Conservation (phyloP, 148 eudicot species). For the Silene conica region DNA sequence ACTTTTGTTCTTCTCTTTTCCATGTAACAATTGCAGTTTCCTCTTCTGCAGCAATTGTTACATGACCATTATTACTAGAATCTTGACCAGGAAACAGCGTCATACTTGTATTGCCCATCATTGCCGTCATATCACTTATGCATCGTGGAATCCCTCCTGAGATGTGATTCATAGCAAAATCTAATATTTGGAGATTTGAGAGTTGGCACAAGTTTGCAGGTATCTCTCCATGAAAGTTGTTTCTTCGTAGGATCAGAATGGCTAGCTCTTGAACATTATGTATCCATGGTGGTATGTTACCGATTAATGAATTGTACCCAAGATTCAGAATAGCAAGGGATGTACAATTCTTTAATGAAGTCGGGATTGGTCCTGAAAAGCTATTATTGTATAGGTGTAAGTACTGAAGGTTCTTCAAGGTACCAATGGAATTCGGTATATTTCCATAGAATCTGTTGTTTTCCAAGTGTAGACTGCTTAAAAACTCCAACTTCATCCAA, state of each 20-base stretch:
- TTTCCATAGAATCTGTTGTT: conserved; percentile 11
- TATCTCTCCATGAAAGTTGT: conserved; percentile 10
- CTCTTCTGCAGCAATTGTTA: too few species aligned
- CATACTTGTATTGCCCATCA: neutral
- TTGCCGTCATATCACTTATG: conserved; percentile 11
- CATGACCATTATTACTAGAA: too few species aligned
- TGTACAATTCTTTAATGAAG: conserved; percentile 13
- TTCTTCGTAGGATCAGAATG: conserved; percentile 13
- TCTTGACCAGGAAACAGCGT: neutral
- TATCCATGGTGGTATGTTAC: conserved; percentile 6
- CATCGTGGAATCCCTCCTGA: conserved; percentile 16
- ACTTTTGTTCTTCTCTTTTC: conserved; percentile 19
- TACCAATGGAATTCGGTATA: conserved; percentile 16
- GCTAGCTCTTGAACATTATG: neutral
- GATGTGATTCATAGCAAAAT: conserved; percentile 12
- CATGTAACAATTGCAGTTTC: conserved; percentile 10
- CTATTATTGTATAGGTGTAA: conserved; percentile 15
- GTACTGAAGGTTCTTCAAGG: neutral
- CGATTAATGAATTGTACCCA: conserved; percentile 9
- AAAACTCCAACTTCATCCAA: neutral
- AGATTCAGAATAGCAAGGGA: conserved; percentile 12
- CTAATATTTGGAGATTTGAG: conserved; percentile 19
- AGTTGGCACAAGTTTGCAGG: conserved; percentile 14
- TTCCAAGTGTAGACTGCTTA: conserved; percentile 5
- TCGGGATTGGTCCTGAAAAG: conserved; percentile 6